Percentiles rank a stretch among this genome's conserved stretches.
phyloP scores from a whole-genome alignment of 1,284 basidiomycete species.

The Leccinum fuscescens region DNA sequence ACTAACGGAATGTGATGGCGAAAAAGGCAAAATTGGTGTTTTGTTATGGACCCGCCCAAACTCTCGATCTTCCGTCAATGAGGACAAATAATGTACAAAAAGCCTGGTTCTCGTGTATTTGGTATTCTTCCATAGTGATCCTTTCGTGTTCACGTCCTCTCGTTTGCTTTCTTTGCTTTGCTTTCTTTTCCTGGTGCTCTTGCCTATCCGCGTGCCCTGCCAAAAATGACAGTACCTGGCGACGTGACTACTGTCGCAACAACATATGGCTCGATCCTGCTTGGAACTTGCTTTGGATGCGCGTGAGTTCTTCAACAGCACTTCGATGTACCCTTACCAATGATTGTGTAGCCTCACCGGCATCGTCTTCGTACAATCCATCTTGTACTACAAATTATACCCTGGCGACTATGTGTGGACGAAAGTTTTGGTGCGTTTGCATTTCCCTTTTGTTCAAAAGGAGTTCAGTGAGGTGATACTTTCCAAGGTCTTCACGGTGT shows the following conservation, averaged over 20 bases:
- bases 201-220: neutral
- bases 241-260: constrained; percentile 34
- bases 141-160: constrained; percentile 30
- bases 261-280: constrained; percentile 30
- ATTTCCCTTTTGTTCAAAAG: constrained; percentile 6
- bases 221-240: constrained; percentile 27
- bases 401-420: constrained; percentile 34
- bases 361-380: constrained; percentile 44
- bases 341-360: constrained; percentile 41
- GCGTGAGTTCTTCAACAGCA: constrained; percentile 13
- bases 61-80: constrained; percentile 29
- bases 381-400: constrained; percentile 45
- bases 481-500: constrained; percentile 30
- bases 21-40: constrained; percentile 13
- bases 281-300: constrained; percentile 32
- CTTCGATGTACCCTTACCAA: constrained; percentile 5
- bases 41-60: constrained; percentile 9
- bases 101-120: neutral
- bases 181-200: neutral
- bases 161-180: constrained; percentile 13
- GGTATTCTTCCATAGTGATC: constrained; percentile 19
- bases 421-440: constrained; percentile 39
- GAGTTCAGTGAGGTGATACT: constrained; percentile 7
- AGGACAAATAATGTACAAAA: constrained; percentile 36
- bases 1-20: constrained; percentile 17